Percentiles rank a stretch among this genome's conserved stretches.
Evolutionary conservation across 208 protist genomes (phyloP).

Genomic region (Ichthyophonus hoferi): DNA sequence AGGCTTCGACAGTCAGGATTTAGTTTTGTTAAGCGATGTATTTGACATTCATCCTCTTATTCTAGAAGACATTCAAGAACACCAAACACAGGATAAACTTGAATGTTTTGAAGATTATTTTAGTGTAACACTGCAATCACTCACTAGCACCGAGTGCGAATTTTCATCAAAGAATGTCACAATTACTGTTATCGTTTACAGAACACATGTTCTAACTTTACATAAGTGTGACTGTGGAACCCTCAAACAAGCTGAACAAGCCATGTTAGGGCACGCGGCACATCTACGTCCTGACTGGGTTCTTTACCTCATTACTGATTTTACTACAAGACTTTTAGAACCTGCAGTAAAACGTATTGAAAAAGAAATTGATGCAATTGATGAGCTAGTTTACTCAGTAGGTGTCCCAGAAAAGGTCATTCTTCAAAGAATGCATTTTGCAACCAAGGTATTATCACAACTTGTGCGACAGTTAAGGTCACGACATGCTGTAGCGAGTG

Average conservation of each 20-base stretch:
- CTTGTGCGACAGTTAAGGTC: too few species aligned
- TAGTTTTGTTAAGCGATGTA: neutral
- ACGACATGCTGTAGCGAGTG: too few species aligned
- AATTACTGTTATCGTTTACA: neutral
- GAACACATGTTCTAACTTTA: neutral
- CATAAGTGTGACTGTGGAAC: neutral
- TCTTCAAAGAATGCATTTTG: too few species aligned
- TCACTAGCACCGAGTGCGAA: neutral
- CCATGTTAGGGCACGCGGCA: neutral
- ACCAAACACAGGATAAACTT: neutral
- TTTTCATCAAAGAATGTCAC: too few species aligned
- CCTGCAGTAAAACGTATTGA: neutral
- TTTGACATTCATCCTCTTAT: neutral
- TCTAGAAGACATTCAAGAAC: neutral
- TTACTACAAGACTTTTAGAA: neutral
- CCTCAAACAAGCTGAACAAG: neutral
- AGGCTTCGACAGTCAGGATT: neutral
- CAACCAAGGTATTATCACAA: too few species aligned
- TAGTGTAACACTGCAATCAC: neutral
- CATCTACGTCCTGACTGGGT: neutral
- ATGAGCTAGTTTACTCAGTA: neutral
- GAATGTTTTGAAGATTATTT: neutral
- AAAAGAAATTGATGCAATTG: neutral
- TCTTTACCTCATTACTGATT: neutral
- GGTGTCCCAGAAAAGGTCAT: too few species aligned